Evolutionary conservation across 257 asterid species (phyloP).

Genomic region (Scutellaria baicalensis): DNA sequence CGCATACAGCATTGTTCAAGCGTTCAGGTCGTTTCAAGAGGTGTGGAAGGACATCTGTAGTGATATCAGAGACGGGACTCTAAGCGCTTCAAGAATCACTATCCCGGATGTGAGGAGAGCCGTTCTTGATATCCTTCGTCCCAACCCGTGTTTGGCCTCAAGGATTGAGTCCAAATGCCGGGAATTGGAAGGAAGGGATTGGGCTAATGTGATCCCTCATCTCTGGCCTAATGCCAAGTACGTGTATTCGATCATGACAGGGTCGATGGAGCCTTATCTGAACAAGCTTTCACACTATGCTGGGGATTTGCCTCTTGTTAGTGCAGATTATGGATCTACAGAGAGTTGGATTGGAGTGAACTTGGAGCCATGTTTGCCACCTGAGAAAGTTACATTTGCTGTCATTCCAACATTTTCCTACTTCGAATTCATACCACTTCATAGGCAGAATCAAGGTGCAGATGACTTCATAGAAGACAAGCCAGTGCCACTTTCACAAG

Average conservation of each 20-base stretch:
- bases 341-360: conserved; percentile 91
- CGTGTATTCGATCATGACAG: conserved; percentile 72
- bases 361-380: conserved; percentile 51
- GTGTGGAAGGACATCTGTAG: conserved; percentile 49
- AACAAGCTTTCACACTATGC: conserved; percentile 56
- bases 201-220: conserved; percentile 45
- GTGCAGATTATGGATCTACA: conserved; percentile 83
- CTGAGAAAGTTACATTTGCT: conserved; percentile 59
- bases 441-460: conserved; percentile 15
- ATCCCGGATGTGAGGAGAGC: conserved; percentile 26
- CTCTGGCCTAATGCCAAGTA: conserved; percentile 81
- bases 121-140: conserved; percentile 29
- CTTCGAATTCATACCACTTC: conserved; percentile 76
- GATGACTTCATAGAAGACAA: conserved; percentile 50
- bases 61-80: conserved; percentile 42
- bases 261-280: conserved; percentile 72
- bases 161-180: conserved; percentile 30
- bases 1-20: conserved; percentile 62
- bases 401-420: conserved; percentile 64
- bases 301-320: conserved; percentile 52
- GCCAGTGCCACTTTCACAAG: conserved; percentile 52
- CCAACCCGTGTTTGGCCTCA: conserved; percentile 46
- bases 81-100: conserved; percentile 43
- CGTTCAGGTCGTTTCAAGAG: conserved; percentile 55
- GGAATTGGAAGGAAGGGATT: conserved; percentile 36